Base-by-base conservation (phyloP, 2,329 filamentous ascomycete genomes). In the Hymenoscyphus repandus region DNA sequence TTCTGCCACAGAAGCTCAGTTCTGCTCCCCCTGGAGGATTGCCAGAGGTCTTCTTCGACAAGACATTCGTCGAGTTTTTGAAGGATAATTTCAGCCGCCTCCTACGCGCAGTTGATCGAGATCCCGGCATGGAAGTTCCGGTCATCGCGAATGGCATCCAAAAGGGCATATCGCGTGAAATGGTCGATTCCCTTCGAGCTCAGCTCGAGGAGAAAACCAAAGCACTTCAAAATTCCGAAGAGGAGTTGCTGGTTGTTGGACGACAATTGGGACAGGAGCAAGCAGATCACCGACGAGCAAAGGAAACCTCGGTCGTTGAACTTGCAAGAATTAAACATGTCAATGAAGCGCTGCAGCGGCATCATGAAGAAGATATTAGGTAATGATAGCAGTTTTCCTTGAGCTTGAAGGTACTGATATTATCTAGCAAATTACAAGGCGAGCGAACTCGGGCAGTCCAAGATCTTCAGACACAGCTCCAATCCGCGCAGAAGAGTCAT, bases 61-160 rank as follows among this genome's bases (percentile, higher is more conserved):
- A 81, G 42, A 80, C 80, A 0, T 97, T 96, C 68, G 83, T 99
- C 49, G 88, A 96, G 53, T 96, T 97, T 62, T 81, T 96, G 62
- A 96, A 96, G 64, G 91, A 97, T 63, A 96, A 96, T 65, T 97
- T 95, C 66, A 92, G 88, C 62, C 85, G 91, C 7, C 72, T 96
- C 51, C 74, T 86, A 36, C 82, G 90, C 55, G 88, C 90, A 12
- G 88, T 99, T 60, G 93, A 99, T 68, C 84, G 92, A 54, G 89
- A 96, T 55, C 93, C 93, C 0, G 89, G 85, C 1, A 74, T 95
- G 54, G 93, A 99, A 66, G 84, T 95, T 22, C 86, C 90, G 0
- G 80, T 93, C 10, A 76, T 90, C 50, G 78, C 84, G 39, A 90
- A 91, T 64, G 88, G 88, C 0, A 73, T 91, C 10, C 85, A 93